Base-by-base conservation (phyloP, 2,329 filamentous ascomycete species). In the Botrytis squamosa region DNA sequence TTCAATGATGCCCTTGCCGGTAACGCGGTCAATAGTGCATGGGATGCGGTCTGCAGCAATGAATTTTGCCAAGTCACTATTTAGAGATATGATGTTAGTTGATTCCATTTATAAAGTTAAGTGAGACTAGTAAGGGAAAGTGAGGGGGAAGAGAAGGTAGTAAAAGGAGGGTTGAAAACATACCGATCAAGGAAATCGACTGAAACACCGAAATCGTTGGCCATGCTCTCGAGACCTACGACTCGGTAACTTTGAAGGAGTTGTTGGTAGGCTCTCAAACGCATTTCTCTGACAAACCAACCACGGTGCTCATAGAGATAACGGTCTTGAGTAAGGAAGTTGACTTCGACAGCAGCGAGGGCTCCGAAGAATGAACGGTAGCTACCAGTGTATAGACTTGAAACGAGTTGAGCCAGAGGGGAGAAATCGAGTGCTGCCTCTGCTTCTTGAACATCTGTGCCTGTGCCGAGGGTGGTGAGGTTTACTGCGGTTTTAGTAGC, bases 211-310 rank as follows among this genome's bases (percentile, higher is more conserved):
- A 99, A 99, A 83, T 97, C 95, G 77, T 90, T 92, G 33, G 96
- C 96, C 95, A 99, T 99, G 84, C 93, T 97, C 83, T 94, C 92
- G 77, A 99, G 87, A n/a, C 95, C 94, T 52, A 99, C 96, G 18
- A 99, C 94, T 66, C 95, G 92, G 85, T 99, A 99, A 82, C 94
- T 97, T 86, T 98, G 96, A 62, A 99, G 88, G 59, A 99, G 89
- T 86, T 99, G 96, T 84, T 97, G 94, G 85, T 99, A 99, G 52
- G 94, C 95, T 74, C 95, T 91, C 77, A 98, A 89, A 74, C 96
- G 91, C 96, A 99, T 99, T 87, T 99, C 96, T 70, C 96, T 92
- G 79, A 99, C 95, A 83, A 96, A 98, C 95, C 96, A 99, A 81
- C 90, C 91, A 83, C 93, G 93, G 86, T 99, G 96, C 87, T 99